Evolutionary conservation across 805 yeast genomes (phyloP), one percentile per base, ranked within the genome.

Genomic region (Lipomyces orientalis): DNA sequence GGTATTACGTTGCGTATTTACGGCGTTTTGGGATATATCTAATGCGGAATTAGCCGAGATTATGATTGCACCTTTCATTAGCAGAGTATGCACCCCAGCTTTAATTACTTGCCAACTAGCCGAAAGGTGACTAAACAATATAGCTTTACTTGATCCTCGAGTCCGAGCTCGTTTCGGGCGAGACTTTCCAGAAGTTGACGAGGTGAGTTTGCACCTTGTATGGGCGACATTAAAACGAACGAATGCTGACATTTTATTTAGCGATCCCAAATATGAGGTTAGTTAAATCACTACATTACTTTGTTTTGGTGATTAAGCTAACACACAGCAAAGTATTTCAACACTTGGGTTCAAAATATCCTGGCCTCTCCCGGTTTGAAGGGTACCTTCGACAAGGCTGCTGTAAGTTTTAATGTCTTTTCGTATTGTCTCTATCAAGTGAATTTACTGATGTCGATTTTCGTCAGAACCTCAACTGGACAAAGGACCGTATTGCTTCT

Each of bases 1-100:
- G 56, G 69, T 66, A 61, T 33, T 62, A 35, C 34, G 2, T 43
- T 25, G 10, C 16, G 19, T 2, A n/a, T 25, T 43, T 14, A 4
- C 10, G 1, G 14, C 25, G 10, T 37, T 19, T n/a, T 14, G 19
- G 52, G 33, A 14, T 31, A 34, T 51, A 8, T 10, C 49, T 54
- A 37, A 25, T 29, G 12, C 29, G n/a, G 14, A 34, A 29, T 14
- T 31, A 62, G 69, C 70, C 52, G 72, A 69, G 68, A 54, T 72
- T 51, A 39, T 68, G 67, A 59, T 72, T 43, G 74, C 73, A n/a
- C 74, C 75, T 7, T 73, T 72, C 55, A 51, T 72, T 46, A 61
- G 69, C 31, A 64, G 74, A 9, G 63, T 72, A 60, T 56, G 71
- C 52, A 14, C 19, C 4, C 7, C n/a, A 16, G 14, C n/a, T 10